These are phyloP conservation scores for Cladorrhinum sp. DNA, from an alignment of 2,329 filamentous ascomycete species.

Conservation along the genomic window DNA sequence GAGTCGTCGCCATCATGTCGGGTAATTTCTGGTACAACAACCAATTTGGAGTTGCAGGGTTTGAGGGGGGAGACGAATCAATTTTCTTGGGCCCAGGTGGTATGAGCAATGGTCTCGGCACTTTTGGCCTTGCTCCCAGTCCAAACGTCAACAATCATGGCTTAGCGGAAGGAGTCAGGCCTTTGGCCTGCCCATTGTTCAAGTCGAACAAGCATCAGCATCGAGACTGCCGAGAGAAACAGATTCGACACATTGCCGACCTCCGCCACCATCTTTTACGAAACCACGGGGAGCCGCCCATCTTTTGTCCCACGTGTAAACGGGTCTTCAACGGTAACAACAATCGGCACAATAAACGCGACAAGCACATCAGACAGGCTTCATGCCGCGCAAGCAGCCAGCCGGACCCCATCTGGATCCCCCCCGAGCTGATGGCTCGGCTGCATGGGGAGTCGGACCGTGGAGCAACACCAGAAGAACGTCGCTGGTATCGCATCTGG, in stretches of 20 bases:
- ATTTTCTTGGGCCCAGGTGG: no score
- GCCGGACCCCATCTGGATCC: background rate
- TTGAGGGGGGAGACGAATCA: no score
- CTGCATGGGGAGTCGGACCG: background rate
- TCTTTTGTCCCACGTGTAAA: background rate
- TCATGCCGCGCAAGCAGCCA: background rate
- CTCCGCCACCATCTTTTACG: background rate
- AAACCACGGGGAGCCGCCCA: background rate
- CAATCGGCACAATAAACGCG: background rate
- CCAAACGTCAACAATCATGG: no score
- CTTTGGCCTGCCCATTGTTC: background rate
- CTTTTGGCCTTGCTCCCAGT: no score
- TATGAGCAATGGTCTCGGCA: no score
- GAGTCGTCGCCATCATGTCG: background rate
- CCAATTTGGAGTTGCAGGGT: background rate
- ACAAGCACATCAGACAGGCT: background rate
- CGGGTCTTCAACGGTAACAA: background rate
- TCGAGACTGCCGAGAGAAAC: background rate
- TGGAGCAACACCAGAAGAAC: background rate
- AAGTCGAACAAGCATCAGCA: background rate
- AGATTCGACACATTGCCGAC: background rate
- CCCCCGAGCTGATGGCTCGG: background rate
- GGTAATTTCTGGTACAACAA: background rate
- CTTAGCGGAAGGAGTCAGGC: no score
- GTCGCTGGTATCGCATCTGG: background rate